Percentiles rank a stretch among this genome's conserved stretches.
Conservation (phyloP, 352 stramenopile species). For the Hyaloperonospora arabidopsidis region DNA sequence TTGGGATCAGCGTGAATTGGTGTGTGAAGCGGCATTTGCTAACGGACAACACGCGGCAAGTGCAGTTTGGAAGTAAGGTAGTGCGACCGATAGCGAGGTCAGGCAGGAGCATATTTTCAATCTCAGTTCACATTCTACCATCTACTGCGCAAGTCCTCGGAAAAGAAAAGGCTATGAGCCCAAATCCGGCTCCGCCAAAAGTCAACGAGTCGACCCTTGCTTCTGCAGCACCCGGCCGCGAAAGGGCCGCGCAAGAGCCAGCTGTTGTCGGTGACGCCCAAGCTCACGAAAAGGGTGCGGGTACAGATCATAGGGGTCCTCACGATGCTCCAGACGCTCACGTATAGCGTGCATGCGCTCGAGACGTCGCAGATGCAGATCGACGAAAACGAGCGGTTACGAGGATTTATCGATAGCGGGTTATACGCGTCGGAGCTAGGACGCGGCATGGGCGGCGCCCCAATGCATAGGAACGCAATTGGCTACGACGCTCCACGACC, state of each 20-base stretch:
- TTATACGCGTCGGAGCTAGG: background rate
- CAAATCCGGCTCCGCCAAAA: background rate
- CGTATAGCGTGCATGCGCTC: background rate
- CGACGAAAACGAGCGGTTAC: background rate
- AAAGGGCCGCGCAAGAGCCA: background rate
- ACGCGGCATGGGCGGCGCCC: background rate
- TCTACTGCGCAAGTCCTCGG: background rate
- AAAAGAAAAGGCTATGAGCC: background rate
- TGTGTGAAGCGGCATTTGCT: no score
- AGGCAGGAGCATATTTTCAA: no score
- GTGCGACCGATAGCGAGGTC: no score
- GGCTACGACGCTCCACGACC: background rate
- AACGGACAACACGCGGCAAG: no score
- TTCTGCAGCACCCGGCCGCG: background rate
- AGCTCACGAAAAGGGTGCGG: background rate
- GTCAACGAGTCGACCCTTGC: background rate
- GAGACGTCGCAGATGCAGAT: background rate
- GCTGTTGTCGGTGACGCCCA: background rate
- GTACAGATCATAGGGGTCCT: conserved; percentile 1
- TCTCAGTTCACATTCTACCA: background rate
- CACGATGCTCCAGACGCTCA: background rate
- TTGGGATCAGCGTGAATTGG: no score
- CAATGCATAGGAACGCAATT: background rate
- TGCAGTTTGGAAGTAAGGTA: no score
- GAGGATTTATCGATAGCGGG: background rate